Evolutionary conservation across 441 rosid genomes (phyloP).

Genomic region (Isatis lusitanica): DNA sequence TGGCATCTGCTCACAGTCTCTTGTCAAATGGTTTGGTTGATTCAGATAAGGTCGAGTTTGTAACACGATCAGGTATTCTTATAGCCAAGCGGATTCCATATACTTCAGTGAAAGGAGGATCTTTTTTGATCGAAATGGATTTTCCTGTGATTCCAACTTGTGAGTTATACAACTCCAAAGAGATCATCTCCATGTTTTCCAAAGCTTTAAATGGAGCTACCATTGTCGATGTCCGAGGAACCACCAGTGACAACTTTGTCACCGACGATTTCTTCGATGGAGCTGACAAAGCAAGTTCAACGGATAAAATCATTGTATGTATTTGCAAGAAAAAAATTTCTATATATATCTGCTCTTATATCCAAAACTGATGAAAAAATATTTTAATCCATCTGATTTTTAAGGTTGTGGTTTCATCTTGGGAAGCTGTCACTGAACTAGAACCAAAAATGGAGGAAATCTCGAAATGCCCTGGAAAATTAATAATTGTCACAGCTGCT

Average conservation of each 20-base stretch:
- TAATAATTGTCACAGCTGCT: conserved; percentile 55
- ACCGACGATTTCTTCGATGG: conserved; percentile 23
- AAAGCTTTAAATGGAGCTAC: conserved; percentile 54
- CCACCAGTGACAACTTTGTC: conserved; percentile 36
- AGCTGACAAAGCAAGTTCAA: neutral
- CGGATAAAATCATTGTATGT: conserved; percentile 20
- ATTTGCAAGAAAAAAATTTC: neutral
- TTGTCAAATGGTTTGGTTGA: conserved; percentile 49
- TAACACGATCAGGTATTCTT: conserved; percentile 56
- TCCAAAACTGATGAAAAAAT: neutral
- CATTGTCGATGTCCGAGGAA: conserved; percentile 50
- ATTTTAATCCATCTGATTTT: conserved; percentile 6
- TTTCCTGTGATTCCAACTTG: conserved; percentile 36
- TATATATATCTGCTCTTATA: neutral
- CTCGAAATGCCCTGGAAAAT: conserved; percentile 47
- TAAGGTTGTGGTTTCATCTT: conserved; percentile 63
- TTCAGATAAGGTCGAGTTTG: conserved; percentile 53
- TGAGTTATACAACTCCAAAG: conserved; percentile 1
- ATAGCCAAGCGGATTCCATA: conserved; percentile 45
- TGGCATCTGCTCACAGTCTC: conserved; percentile 62
- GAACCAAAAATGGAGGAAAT: conserved; percentile 46
- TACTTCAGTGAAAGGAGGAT: neutral
- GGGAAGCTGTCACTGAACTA: conserved; percentile 49
- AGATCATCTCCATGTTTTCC: conserved; percentile 37
- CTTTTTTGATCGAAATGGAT: conserved; percentile 34